phyloP scores from a whole-genome alignment of 2,329 filamentous ascomycete genomes.

The Magnaporthales sp. region DNA sequence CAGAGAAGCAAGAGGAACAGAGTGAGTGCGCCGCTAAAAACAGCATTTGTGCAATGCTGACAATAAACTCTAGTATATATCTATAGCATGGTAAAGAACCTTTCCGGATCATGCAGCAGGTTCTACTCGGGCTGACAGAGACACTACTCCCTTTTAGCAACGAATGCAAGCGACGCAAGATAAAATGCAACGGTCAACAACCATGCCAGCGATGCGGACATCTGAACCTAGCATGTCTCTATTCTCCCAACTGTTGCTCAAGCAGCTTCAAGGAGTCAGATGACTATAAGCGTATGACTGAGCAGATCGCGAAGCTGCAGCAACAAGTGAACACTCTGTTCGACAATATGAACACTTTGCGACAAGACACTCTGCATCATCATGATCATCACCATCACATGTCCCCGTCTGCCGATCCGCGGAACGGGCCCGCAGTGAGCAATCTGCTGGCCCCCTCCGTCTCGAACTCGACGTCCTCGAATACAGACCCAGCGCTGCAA shows the following conservation, averaged over 20 bases:
- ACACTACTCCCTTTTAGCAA: slow-evolving; percentile 36
- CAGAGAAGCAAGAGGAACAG: slow-evolving; percentile 53
- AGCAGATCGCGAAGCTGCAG: slow-evolving; percentile 66
- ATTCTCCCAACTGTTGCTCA: slow-evolving; percentile 57
- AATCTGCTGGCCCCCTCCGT: background rate
- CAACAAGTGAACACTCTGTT: slow-evolving; percentile 76
- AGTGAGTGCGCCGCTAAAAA: slow-evolving; percentile 26
- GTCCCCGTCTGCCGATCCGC: slow-evolving; percentile 20
- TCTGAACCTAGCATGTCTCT: slow-evolving; percentile 57
- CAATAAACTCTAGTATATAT: background rate
- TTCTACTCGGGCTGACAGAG: background rate
- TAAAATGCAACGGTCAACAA: slow-evolving; percentile 65
- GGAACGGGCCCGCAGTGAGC: slow-evolving; percentile 9
- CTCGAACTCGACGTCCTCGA: slow-evolving; percentile 17
- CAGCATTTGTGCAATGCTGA: background rate
- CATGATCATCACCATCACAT: slow-evolving; percentile 28
- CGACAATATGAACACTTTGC: slow-evolving; percentile 60
- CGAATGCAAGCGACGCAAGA: slow-evolving; percentile 67
- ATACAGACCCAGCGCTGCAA: slow-evolving; percentile 33
- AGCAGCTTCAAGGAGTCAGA: slow-evolving; percentile 88
- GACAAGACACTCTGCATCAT: slow-evolving; percentile 40
- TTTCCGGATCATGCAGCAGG: slow-evolving; percentile 6
- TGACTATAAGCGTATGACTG: slow-evolving; percentile 76
- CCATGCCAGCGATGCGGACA: slow-evolving; percentile 61
- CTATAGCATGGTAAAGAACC: background rate